Base-by-base conservation (phyloP, 2,329 filamentous ascomycete genomes). In the Nemania diffusa region DNA sequence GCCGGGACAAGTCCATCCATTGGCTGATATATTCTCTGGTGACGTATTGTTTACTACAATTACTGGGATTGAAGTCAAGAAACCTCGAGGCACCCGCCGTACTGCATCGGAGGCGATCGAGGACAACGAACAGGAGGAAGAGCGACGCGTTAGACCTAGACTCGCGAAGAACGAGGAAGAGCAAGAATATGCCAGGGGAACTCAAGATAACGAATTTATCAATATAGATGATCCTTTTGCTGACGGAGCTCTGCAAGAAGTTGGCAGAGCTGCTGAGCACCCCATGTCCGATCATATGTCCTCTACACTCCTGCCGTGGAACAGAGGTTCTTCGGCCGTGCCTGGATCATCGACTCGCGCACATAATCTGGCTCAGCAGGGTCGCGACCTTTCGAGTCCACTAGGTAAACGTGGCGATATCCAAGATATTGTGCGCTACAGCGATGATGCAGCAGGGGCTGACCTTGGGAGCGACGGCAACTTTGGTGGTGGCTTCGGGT, bases 231-330 rank as follows among this genome's bases (percentile, higher is more conserved):
- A 72, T 9, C 61, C 68, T 5, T 68, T 70, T 51, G 57, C 27
- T 27, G 62, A 72, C 13, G 65, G 67, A n/a, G 67, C 56, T 37
- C 62, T 61, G 24, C 71, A 72, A 2, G 78, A 80, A 61, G 65
- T 78, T 15, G 78, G 78, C 26, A 75, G 78, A 79, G 88, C 92
- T 48, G 91, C 87, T 0, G 86, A 84, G 0, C 84, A 87, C 0
- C 86, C 87, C 7, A 84, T 96, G 60, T 87, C 88, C 4, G 91
- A 97, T 65, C 87, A 90, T 60, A 86, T 87, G 52, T 85, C 84
- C 0, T 85, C 83, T 17, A 77, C 85, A 34, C 70, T 69, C 63
- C 79, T 84, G 74, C 85, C 85, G 4, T 87, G 86, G 86, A 86
- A 84, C 68, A 83, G 83, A 2, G 80, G 79, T 2, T 87, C 81